Evolutionary conservation across 2,329 filamentous ascomycete genomes (phyloP), one percentile per base, ranked within the genome.

Genomic region (Ramularia endophylla): DNA sequence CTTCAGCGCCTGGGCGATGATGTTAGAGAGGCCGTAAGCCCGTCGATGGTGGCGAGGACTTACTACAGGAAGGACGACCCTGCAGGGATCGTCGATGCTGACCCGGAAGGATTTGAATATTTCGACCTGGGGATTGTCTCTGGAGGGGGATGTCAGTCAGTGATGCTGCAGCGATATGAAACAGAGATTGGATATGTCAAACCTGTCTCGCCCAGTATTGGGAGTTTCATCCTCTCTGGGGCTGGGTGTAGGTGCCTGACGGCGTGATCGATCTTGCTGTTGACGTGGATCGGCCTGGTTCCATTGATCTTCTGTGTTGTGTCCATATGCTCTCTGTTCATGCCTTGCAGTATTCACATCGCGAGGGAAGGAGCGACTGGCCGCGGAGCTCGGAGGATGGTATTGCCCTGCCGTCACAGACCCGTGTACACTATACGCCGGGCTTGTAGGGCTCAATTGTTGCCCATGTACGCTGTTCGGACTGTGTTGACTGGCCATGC

Each of bases 31-130:
- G 8, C 19, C 19, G 30, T 30, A 7, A 31, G 25, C n/a, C 17
- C 13, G 42, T 38, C 27, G 27, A 15, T 27, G 22, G 29, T 29
- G 8, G 13, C 17, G 36, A 34, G 18, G 16, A 56, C 58, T 47
- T 46, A 60, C 58, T 12, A 94, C 92, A 1, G 92, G 92, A 2
- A 98, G 74, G 19, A 98, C 92, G 63, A 95, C 95, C 70, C 95
- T 85, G 68, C 92, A 98, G 2, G 92, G 92, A 59, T 98, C 92
- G 54, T 98, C 92, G 77, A 97, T 94, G 61, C 86, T 92, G 48
- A 98, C 92, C 28, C 90, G 83, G 76, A 98, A 98, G 1, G 87
- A 94, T 65, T 98, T 98, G 80, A 97, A 97, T 45, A 98, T 95
- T 65, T 98, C 92, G 45, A 95, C 89, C 53, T 72, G 68, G 8